A percentile compares a stretch with the other conserved stretches of the same genome.
Evolutionary conservation across 1,284 basidiomycete genomes (phyloP).

Genomic region (Puccinia novopanici): DNA sequence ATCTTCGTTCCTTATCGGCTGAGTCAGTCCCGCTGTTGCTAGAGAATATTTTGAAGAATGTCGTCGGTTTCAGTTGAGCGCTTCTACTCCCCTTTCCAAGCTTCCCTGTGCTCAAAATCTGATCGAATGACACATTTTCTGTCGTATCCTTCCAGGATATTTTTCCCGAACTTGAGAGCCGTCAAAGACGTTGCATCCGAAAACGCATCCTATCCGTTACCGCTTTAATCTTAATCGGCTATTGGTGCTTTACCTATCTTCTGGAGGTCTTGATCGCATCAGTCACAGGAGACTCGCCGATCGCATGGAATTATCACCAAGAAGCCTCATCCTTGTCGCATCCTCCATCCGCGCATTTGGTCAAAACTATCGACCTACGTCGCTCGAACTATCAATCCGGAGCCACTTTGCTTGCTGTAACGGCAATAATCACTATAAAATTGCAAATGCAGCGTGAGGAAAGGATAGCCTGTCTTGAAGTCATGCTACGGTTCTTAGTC

Average conservation of each 20-base stretch:
- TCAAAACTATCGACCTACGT: constrained; percentile 6
- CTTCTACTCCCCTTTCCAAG: background rate
- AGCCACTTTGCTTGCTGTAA: background rate
- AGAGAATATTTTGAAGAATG: background rate
- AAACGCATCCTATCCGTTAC: background rate
- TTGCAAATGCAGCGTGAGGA: background rate
- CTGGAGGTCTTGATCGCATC: background rate
- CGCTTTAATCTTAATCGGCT: constrained; percentile 1
- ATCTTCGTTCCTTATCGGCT: too few species aligned
- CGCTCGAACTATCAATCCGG: constrained; percentile 23
- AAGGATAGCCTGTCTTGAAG: background rate
- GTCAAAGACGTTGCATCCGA: background rate
- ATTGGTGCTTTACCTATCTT: background rate
- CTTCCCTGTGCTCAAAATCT: too few species aligned
- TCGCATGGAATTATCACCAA: background rate
- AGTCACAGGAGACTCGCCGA: background rate
- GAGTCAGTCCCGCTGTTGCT: background rate
- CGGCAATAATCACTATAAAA: background rate
- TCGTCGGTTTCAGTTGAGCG: too few species aligned
- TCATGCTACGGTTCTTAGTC: constrained; percentile 4
- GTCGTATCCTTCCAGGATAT: background rate
- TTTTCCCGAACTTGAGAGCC: constrained; percentile 9
- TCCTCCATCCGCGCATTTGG: background rate
- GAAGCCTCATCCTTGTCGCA: background rate
- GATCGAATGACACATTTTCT: background rate